phyloP scores from a whole-genome alignment of 768 basidiomycete species.

The Tricholoma sp. region DNA sequence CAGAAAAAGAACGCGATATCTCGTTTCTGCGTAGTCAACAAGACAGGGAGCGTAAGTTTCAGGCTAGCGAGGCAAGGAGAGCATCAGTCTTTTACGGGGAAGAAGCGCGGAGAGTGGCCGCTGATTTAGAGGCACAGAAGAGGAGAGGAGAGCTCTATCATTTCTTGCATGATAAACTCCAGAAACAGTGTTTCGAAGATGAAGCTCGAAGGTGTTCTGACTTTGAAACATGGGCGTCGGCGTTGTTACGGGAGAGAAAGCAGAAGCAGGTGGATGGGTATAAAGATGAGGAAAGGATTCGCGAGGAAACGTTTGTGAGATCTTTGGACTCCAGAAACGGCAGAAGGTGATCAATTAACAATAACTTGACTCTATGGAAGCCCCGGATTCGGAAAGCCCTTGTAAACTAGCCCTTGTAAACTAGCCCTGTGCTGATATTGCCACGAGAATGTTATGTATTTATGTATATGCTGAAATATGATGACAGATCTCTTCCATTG shows the following conservation, averaged over 20 bases:
- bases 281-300: not conserved
- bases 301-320: not conserved
- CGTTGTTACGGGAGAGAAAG: not conserved
- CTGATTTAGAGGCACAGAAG: not conserved
- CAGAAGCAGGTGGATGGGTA: not conserved
- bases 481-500: no score
- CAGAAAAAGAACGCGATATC: not conserved
- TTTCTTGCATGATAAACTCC: not conserved
- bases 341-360: no score
- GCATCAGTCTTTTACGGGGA: not conserved
- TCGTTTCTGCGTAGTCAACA: not conserved
- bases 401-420: no score
- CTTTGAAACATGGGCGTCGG: not conserved
- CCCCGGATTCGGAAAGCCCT: no score
- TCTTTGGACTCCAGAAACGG: not conserved
- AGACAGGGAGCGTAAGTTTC: not conserved
- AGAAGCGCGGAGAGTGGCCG: not conserved
- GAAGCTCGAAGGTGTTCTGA: not conserved
- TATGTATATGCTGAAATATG: no score
- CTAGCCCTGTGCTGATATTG: no score
- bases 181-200: not conserved
- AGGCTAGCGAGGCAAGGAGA: not conserved
- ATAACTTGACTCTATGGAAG: no score
- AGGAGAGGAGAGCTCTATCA: not conserved
- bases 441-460: no score